Evolutionary conservation across 164 flowering plant genomes (phyloP).

Genomic region (Taxillus chinensis): DNA sequence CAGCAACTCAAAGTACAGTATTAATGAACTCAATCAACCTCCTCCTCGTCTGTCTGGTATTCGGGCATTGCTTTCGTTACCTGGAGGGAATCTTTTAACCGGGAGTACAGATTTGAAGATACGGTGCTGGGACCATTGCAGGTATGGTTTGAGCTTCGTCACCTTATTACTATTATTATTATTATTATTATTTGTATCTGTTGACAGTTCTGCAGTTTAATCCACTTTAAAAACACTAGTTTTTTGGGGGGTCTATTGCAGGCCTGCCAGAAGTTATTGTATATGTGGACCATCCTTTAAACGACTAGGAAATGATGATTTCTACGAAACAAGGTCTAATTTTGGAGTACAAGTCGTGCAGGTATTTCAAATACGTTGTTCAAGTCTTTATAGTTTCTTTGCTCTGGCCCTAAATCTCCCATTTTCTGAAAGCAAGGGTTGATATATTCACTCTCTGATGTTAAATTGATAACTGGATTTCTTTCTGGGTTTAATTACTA

Average conservation of each 20-base stretch:
- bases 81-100: constrained; percentile 94
- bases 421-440: too few species aligned
- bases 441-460: too few species aligned
- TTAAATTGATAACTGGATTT: too few species aligned
- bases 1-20: constrained; percentile 56
- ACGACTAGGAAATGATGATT: constrained; percentile 60
- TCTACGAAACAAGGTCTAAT: constrained; percentile 67
- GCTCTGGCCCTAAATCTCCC: too few species aligned
- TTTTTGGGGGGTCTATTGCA: constrained; percentile 20
- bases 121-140: constrained; percentile 82
- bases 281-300: constrained; percentile 79
- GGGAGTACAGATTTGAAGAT: constrained; percentile 70
- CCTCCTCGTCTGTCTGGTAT: constrained; percentile 76
- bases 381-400: too few species aligned
- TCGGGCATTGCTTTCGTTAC: constrained; percentile 84
- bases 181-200: background rate
- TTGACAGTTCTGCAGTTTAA: constrained; percentile 1
- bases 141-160: constrained; percentile 31
- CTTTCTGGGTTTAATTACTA: too few species aligned
- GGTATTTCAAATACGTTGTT: constrained; percentile 31
- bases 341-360: constrained; percentile 89
- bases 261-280: constrained; percentile 81
- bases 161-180: background rate
- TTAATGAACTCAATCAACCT: constrained; percentile 81
- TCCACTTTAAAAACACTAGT: background rate